These are phyloP conservation scores for Dactylonectria estremocensis DNA, from an alignment of 2,329 filamentous ascomycete genomes.

Conservation along the genomic window DNA sequence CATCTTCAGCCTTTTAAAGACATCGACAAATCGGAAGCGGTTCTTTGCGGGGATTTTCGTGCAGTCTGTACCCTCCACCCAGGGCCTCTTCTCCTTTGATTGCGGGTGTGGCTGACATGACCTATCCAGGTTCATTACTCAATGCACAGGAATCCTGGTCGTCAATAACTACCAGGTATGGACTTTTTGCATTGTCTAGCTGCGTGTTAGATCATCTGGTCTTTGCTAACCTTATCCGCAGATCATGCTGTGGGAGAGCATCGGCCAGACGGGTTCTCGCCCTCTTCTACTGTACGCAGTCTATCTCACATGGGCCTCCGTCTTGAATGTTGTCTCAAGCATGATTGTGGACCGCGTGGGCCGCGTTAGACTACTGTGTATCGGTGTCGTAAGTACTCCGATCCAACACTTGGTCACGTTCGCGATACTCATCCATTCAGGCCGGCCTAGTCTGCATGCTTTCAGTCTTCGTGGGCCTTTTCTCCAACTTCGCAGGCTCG, in stretches of 20 bases:
- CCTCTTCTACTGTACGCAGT: neutral
- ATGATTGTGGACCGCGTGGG: constrained; percentile 1
- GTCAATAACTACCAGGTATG: constrained; percentile 9
- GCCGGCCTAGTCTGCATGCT: neutral
- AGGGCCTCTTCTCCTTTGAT: no score
- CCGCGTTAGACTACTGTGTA: neutral
- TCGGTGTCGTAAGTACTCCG: neutral
- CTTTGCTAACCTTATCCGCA: neutral
- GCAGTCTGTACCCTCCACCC: neutral
- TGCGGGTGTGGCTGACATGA: no score
- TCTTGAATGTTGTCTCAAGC: neutral
- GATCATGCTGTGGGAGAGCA: neutral
- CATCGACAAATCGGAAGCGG: neutral
- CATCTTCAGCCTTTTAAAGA: no score
- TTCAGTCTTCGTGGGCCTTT: neutral
- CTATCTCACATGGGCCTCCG: neutral
- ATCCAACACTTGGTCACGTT: neutral
- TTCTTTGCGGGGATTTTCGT: neutral
- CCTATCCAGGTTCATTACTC: neutral
- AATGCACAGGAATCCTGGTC: neutral
- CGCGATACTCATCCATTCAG: neutral
- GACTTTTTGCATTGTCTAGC: neutral
- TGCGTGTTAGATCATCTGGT: no score
- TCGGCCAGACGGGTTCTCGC: neutral
- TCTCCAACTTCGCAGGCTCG: neutral